Evolutionary conservation across 2,329 filamentous ascomycete species (phyloP), one percentile per base, ranked within the genome.

Genomic region (Graphilbum fragrans): DNA sequence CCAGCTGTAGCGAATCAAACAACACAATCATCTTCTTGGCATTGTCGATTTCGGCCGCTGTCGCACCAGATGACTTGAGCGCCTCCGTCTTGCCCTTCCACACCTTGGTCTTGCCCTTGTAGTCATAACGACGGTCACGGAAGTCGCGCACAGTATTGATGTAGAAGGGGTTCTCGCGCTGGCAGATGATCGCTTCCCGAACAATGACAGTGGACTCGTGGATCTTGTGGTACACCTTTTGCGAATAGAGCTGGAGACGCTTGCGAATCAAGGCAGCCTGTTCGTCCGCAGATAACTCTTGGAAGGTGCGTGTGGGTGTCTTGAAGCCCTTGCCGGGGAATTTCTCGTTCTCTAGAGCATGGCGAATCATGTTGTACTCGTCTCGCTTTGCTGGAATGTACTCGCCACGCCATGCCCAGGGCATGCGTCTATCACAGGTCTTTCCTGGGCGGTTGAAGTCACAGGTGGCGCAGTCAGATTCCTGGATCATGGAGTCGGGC

Each of bases 211-310:
- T 94, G 12, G 85, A 83, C 47, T 96, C 92, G 59, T 94, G 88
- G 45, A 98, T 96, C 60, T 96, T 98, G 70, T 98, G 92, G 57
- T 98, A 98, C 48, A 98, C 94, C 63, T 98, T 98, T 60, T 96
- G 94, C 55, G 86, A 93, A 65, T 94, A 98, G 27, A 87, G 73
- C 49, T 90, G 86, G 37, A 98, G 66, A 27, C 92, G 80, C 56
- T 96, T 98, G 51, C 86, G 82, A 38, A 94, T 70, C 29, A 92
- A 67, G 1, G 55, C 64, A 1, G 88, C 80, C 60, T 94, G 90
- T 55, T 98, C 92, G 44, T 94, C 88, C 2, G 72, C 60, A 17
- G 77, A 68, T 17, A 98, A 65, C 17, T 96, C 86, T 47, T 87
- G 77, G 53, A 95, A 98, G 0, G 78, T 74, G 43, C 86, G 72